Base-by-base conservation (phyloP, 139 green algal species). In the Edaphochlamys debaryana region DNA sequence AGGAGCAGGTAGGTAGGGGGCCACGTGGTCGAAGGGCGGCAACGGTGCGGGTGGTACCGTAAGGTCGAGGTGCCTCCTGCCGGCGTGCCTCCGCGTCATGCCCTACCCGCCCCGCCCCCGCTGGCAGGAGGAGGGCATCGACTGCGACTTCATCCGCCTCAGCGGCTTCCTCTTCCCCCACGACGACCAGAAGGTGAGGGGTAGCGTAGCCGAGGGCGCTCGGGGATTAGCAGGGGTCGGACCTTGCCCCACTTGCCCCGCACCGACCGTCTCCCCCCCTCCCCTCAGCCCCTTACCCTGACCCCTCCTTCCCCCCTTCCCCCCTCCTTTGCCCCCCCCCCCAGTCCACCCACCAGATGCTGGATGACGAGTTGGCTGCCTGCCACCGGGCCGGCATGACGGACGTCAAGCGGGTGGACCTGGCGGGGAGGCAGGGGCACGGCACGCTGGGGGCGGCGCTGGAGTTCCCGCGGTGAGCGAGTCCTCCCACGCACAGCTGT, bases 121-220 rank as follows among this genome's bases (percentile, higher is more conserved):
- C n/a, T 30, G 66, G 25, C 41, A 81, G 36, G 70, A 86, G 54
- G 91, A 94, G 85, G 30, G 34, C 42, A 94, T 94, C 66, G 84
- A 94, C 9, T 94, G 91, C 69, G 70, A 93, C 42, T 94, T 92
- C 41, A 58, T 52, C 23, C 75, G 86, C 11, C 50, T 92, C 64
- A 19, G 85, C 62, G 88, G 91, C 38, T 95, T 91, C 74, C 87
- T 95, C 22, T 95, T 89, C 79, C 88, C 88, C 0, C 84, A 93
- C 73, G 62, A 86, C 23, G 52, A 72, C 42, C 40, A 81, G 56
- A 38, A 36, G 41, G 70, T 74, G 30, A 1, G 50, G 20, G 25
- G 20, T 5, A 9, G 8, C 7, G 9, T 11, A 17, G 70, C 48
- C 1, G 30, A 29, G 42, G 70, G 3, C 20, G 25, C 9, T 29